Base-by-base conservation (phyloP, 352 stramenopile genomes). In the Peronospora belbahrii region DNA sequence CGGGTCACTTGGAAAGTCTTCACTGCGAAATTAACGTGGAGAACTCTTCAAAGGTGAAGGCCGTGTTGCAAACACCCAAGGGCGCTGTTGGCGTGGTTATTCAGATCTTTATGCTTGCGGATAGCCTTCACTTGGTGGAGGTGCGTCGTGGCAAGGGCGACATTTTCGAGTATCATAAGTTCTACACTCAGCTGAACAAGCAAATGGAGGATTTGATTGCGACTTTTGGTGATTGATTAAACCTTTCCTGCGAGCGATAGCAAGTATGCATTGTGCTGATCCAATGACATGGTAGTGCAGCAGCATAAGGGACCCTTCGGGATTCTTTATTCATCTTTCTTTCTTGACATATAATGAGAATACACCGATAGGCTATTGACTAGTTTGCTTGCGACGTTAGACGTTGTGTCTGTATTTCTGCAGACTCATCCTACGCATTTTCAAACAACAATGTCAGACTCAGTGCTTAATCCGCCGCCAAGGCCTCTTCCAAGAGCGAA, bases 91-190 rank as follows among this genome's bases (percentile, higher is more conserved):
- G 81, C 19, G 75, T 93, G 24, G 73, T 85, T n/a, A 88, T 95
- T 56, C 82, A 94, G 65, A 89, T 95, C 48, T 93, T 89, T 54
- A 83, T 88, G 61, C 74, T 94, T 14, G 81, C 80, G 14, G 80
- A 92, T 25, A 86, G 62, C 46, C 67, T 93, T 13, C 77, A 91
- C 43, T 57, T 95, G n/a, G 79, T 94, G 14, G 79, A 95, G 54
- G 82, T 95, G 59, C 79, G 81, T 55, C 82, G 81, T 52, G 85
- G 80, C 42, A 95, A 94, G 67, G 85, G 85, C 31, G 83, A 95
- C 57, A 91, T 94, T 48, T 91, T 95, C 40, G 84, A 91, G 66
- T 94, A 92, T 66, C 73, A 90, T 76, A 91, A 92, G 70, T 90
- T 92, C 46, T 92, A 90, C 74, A 83, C 77, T 60, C 79, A 89